phyloP scores from a whole-genome alignment of 805 yeast species.

The Peterozyma xylosa region DNA sequence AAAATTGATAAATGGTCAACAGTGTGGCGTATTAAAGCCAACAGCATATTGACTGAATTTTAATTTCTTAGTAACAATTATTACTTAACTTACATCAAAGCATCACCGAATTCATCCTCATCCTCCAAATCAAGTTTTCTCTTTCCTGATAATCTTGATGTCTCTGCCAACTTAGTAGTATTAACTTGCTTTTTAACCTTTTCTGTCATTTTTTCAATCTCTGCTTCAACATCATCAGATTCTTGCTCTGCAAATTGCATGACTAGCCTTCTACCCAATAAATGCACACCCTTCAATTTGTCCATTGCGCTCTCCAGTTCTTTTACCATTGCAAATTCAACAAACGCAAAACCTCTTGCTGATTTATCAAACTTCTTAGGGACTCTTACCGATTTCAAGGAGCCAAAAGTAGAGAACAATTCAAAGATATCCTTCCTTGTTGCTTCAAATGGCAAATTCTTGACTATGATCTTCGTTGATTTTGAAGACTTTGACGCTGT shows the following conservation, averaged over 20 bases:
- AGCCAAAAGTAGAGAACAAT: slow-evolving; percentile 90
- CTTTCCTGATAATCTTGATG: slow-evolving; percentile 62
- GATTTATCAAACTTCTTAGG: slow-evolving; percentile 93
- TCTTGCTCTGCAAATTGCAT: slow-evolving; percentile 88
- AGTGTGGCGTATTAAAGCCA: too few species aligned
- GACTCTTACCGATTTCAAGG: slow-evolving; percentile 87
- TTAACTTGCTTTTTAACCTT: slow-evolving; percentile 78
- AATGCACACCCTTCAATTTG: slow-evolving; percentile 91
- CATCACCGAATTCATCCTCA: slow-evolving; percentile 31
- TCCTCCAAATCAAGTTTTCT: slow-evolving; percentile 63
- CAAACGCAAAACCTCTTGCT: slow-evolving; percentile 97
- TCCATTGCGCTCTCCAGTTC: slow-evolving; percentile 95
- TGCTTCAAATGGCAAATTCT: slow-evolving; percentile 96
- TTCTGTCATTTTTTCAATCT: slow-evolving; percentile 82
- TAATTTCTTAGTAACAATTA: too few species aligned
- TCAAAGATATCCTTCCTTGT: slow-evolving; percentile 89
- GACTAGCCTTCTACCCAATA: slow-evolving; percentile 89
- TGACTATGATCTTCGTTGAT: slow-evolving; percentile 80
- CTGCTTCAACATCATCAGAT: slow-evolving; percentile 79
- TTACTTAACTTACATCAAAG: background rate
- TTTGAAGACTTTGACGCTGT: slow-evolving; percentile 29
- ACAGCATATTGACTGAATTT: too few species aligned
- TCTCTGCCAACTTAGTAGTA: slow-evolving; percentile 65
- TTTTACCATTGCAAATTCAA: slow-evolving; percentile 77
- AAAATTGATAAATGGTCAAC: too few species aligned